Conservation (phyloP, 2,329 filamentous ascomycete genomes). For the Talaromyces atroroseus region DNA sequence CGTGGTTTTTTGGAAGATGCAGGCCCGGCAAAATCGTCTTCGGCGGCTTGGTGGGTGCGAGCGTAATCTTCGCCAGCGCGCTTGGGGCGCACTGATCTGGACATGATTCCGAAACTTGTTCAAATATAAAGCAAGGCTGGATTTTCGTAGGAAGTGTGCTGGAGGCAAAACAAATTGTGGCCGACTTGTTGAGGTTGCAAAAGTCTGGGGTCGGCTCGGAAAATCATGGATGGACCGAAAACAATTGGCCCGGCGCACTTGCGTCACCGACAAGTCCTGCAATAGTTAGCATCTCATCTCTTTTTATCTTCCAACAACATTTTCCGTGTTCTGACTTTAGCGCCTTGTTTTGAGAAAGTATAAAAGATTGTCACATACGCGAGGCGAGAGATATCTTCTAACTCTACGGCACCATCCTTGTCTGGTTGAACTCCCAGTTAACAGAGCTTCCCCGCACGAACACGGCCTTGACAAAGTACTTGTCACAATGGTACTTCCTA, state of each 20-base stretch:
- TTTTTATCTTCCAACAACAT: not conserved
- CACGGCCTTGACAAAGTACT: not conserved
- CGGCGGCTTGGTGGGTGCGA: slow-evolving; percentile 62
- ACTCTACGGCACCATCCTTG: not conserved
- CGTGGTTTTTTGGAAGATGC: slow-evolving; percentile 67
- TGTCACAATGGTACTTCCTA: slow-evolving; percentile 6
- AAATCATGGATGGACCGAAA: slow-evolving; percentile 29
- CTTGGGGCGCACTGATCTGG: slow-evolving; percentile 70
- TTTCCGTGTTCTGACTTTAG: not conserved
- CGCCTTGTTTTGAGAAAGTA: not conserved
- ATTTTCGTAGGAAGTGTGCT: not conserved
- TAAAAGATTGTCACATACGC: not conserved
- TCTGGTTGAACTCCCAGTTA: not conserved
- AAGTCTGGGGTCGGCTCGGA: slow-evolving; percentile 35
- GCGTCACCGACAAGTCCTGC: slow-evolving; percentile 4
- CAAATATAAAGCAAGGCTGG: not conserved
- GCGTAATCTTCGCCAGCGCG: slow-evolving; percentile 76
- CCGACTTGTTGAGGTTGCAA: not conserved
- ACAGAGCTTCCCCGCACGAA: slow-evolving; percentile 5
- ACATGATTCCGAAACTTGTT: slow-evolving; percentile 36
- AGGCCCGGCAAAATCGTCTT: slow-evolving; percentile 38
- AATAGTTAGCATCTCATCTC: not conserved
- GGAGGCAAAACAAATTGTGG: not conserved
- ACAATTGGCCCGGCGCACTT: not conserved
- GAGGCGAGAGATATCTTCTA: not conserved